Percentiles rank a stretch among this genome's conserved stretches.
phyloP scores from a whole-genome alignment of 2,329 filamentous ascomycete species.

The Ophiocordyceps unilateralis region DNA sequence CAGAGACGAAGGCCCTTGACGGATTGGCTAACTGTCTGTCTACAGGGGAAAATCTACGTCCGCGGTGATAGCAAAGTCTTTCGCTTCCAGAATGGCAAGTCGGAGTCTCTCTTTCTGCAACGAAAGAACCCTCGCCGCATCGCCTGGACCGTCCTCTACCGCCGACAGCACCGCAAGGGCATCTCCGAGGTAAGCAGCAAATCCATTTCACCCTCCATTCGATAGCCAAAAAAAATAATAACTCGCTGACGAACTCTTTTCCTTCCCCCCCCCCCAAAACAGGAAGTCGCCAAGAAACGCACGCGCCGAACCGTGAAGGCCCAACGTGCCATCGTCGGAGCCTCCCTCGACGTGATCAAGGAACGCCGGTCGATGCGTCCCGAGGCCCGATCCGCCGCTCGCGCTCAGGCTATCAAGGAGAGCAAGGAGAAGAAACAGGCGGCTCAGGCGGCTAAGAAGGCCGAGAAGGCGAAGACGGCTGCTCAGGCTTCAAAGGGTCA shows the following conservation, averaged over 20 bases:
- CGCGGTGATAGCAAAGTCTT: constrained; percentile 99
- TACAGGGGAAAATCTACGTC: constrained; percentile 98
- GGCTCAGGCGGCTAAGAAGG: constrained; percentile 85
- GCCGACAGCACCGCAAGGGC: constrained; percentile 99
- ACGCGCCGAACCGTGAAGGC: constrained; percentile 95
- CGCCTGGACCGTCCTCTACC: constrained; percentile 95
- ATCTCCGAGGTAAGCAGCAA: constrained; percentile 75
- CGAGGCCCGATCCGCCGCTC: constrained; percentile 85
- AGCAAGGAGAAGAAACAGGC: constrained; percentile 97
- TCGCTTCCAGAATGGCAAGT: constrained; percentile 99
- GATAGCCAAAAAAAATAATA: too few species aligned
- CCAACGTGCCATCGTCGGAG: constrained; percentile 98
- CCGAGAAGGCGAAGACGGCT: constrained; percentile 93
- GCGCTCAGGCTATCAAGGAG: constrained; percentile 81
- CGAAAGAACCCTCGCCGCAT: constrained; percentile 99
- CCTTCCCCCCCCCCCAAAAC: constrained; percentile 17
- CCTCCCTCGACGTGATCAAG: constrained; percentile 99
- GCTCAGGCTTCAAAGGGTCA: constrained; percentile 59
- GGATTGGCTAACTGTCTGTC: neutral
- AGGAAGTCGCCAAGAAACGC: constrained; percentile 99
- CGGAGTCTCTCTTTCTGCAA: constrained; percentile 98
- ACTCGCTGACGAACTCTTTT: constrained; percentile 20
- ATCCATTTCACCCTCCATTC: neutral
- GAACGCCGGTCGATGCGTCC: constrained; percentile 90
- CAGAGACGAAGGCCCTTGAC: neutral